Percentiles rank a stretch among this genome's conserved stretches.
phyloP scores from a whole-genome alignment of 1,139 yeast genomes.

The Geotrichum europaeum region DNA sequence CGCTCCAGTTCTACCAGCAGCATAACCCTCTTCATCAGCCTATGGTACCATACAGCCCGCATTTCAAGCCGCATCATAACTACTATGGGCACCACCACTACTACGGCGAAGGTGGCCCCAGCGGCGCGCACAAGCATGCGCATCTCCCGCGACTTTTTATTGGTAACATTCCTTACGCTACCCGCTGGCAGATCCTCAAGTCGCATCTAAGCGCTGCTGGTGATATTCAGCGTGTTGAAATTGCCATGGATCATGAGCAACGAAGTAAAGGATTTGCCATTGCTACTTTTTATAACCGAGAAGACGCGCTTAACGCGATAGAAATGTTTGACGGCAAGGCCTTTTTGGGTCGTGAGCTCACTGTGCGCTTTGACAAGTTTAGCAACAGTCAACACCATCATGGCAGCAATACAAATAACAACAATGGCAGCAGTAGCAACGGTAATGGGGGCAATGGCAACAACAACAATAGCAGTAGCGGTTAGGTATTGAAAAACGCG shows the following conservation, averaged over 20 bases:
- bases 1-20: neutral
- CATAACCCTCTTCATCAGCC: neutral
- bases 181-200: slow-evolving; percentile 53
- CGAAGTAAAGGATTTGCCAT: slow-evolving; percentile 59
- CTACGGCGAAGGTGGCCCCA: slow-evolving; percentile 4
- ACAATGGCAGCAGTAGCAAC: neutral
- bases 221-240: slow-evolving; percentile 48
- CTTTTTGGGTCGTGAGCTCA: slow-evolving; percentile 54
- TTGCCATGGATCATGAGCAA: slow-evolving; percentile 42
- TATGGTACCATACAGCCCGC: slow-evolving; percentile 1
- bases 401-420: slow-evolving; percentile 1
- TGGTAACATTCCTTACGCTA: slow-evolving; percentile 45
- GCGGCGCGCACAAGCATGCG: slow-evolving; percentile 19
- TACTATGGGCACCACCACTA: neutral
- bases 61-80: neutral
- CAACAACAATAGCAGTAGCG: neutral
- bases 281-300: slow-evolving; percentile 47
- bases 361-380: slow-evolving; percentile 50
- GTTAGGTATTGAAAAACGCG: neutral
- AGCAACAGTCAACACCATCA: slow-evolving; percentile 35
- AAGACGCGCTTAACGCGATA: slow-evolving; percentile 49
- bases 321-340: slow-evolving; percentile 44
- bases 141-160: slow-evolving; percentile 20
- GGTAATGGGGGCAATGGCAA: neutral
- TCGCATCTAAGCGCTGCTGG: slow-evolving; percentile 43